These are phyloP conservation scores for Marchantia polymorpha DNA, from an alignment of 225 moss, liverwort and hornwort genomes.

Conservation along the genomic window DNA sequence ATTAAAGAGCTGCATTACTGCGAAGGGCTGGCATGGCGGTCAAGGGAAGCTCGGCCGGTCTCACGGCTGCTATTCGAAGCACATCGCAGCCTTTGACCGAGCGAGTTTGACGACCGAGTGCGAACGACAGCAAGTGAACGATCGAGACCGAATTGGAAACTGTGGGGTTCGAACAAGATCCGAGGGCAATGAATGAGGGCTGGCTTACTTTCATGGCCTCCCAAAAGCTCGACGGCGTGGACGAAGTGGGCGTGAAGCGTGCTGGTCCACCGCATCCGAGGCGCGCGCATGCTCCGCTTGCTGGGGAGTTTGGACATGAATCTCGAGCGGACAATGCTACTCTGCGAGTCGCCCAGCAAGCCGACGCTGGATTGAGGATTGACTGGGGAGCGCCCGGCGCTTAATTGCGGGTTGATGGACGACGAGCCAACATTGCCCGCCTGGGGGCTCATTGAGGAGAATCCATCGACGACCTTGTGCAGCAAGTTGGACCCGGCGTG, in stretches of 20 bases:
- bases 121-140: not conserved
- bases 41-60: not conserved
- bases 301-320: constrained; percentile 67
- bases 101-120: not conserved
- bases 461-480: constrained; percentile 37
- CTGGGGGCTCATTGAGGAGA: constrained; percentile 37
- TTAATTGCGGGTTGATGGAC: constrained; percentile 38
- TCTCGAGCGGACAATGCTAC: constrained; percentile 56
- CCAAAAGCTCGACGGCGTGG: constrained; percentile 89
- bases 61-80: not conserved
- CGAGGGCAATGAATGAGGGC: not conserved
- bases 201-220: constrained; percentile 76
- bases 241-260: constrained; percentile 74
- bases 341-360: constrained; percentile 45
- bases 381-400: constrained; percentile 33
- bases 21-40: not conserved
- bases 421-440: constrained; percentile 37
- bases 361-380: constrained; percentile 40
- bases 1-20: not conserved
- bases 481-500: constrained; percentile 36
- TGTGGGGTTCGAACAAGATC: not conserved
- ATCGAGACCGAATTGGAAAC: not conserved
- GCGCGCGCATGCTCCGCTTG: constrained; percentile 82
- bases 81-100: not conserved
- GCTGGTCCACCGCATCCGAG: constrained; percentile 91